A percentile compares a stretch with the other conserved stretches of the same genome.
These are phyloP conservation scores for Colletotrichum cereale DNA, from an alignment of 2,329 filamentous ascomycete species.

Conservation along the genomic window DNA sequence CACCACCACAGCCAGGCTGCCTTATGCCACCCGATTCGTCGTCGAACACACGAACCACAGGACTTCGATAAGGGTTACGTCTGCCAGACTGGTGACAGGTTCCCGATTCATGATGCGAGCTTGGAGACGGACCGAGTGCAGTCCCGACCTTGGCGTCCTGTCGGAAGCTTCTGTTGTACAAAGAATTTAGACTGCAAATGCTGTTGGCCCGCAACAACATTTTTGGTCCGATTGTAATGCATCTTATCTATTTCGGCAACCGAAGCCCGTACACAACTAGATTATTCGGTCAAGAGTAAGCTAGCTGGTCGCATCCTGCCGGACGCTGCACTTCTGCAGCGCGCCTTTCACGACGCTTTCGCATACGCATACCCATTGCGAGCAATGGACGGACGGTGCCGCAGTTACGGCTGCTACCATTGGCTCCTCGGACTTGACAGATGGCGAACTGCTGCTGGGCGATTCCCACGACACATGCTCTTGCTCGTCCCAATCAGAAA, in stretches of 20 bases:
- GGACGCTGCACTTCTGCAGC: conserved; percentile 14
- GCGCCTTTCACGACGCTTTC: conserved; percentile 22
- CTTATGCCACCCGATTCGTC: background rate
- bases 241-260: conserved; percentile 34
- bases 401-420: conserved; percentile 50
- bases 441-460: conserved; percentile 61
- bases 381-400: conserved; percentile 33
- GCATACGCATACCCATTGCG: conserved; percentile 38
- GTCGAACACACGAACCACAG: conserved; percentile 2
- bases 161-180: conserved; percentile 3
- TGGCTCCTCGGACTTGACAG: conserved; percentile 54
- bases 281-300: conserved; percentile 14
- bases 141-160: conserved; percentile 1
- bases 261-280: conserved; percentile 10
- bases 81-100: background rate
- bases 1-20: conserved; percentile 16
- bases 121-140: conserved; percentile 15
- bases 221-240: conserved; percentile 9
- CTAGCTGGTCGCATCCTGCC: conserved; percentile 27
- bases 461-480: conserved; percentile 43
- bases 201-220: background rate
- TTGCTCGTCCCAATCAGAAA: conserved; percentile 31
- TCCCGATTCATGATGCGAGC: background rate
- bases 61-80: background rate
- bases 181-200: background rate